Evolutionary conservation across 2,329 filamentous ascomycete species (phyloP).

Genomic region (Trichoderma guizhouense): DNA sequence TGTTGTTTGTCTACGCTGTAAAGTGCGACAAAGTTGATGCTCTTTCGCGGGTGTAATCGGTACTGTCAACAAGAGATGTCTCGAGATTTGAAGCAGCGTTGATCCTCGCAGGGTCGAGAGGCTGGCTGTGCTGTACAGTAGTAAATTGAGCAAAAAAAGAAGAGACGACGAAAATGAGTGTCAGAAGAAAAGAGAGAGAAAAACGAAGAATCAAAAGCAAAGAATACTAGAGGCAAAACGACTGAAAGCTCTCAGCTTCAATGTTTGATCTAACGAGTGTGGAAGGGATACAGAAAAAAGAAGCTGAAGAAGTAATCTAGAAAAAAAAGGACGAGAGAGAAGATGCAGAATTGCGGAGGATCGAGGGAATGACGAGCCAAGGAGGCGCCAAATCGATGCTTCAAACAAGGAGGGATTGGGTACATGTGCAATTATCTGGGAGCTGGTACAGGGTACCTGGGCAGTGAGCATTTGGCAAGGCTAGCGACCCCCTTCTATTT

Average conservation of each 20-base stretch:
- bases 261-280: conserved; percentile 9
- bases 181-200: not conserved
- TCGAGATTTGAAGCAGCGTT: conserved; percentile 4
- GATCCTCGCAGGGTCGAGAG: not conserved
- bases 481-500: not conserved
- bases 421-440: not conserved
- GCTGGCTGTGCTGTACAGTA: not conserved
- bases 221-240: not conserved
- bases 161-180: not conserved
- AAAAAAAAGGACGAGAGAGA: not conserved
- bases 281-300: not conserved
- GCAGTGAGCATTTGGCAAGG: not conserved
- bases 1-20: not conserved
- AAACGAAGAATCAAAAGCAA: not conserved
- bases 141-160: not conserved
- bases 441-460: conserved; percentile 6
- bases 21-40: not conserved
- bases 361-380: conserved; percentile 2
- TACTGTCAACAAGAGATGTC: conserved; percentile 1
- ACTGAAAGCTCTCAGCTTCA: conserved; percentile 1
- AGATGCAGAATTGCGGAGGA: conserved; percentile 14
- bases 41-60: not conserved
- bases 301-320: not conserved
- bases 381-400: conserved; percentile 16
- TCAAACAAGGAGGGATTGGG: conserved; percentile 8